Percentiles rank a stretch among this genome's conserved stretches.
These are phyloP conservation scores for Neurospora discreta DNA, from an alignment of 495 filamentous ascomycete species.

Conservation along the genomic window DNA sequence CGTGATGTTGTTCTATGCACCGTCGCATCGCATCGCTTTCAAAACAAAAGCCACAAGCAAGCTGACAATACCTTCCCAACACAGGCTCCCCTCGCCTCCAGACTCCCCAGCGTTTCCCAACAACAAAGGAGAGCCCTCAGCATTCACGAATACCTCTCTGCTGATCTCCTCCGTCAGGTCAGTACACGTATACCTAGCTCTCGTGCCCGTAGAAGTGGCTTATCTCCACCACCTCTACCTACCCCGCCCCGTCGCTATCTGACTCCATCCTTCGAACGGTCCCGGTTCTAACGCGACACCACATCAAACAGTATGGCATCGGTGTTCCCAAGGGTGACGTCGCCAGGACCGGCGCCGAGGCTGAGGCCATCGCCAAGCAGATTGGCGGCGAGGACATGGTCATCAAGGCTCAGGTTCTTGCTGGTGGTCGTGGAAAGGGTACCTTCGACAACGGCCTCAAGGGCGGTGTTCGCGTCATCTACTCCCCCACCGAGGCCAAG, in stretches of 20 bases:
- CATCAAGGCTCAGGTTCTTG: conserved; percentile 98
- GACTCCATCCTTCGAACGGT: background rate
- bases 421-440: conserved; percentile 94
- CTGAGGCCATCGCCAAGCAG: conserved; percentile 78
- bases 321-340: conserved; percentile 82
- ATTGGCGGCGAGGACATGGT: conserved; percentile 95
- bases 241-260: background rate
- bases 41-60: background rate
- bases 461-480: conserved; percentile 96
- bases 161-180: conserved; percentile 76
- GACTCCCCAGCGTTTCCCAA: conserved; percentile 34
- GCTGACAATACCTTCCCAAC: conserved; percentile 2
- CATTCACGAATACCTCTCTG: conserved; percentile 95
- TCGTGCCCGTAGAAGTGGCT: background rate
- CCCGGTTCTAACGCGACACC: conserved; percentile 5
- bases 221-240: conserved; percentile 2
- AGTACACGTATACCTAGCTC: conserved; percentile 7
- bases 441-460: conserved; percentile 96
- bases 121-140: conserved; percentile 76
- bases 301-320: conserved; percentile 66
- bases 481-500: conserved; percentile 76
- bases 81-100: conserved; percentile 29
- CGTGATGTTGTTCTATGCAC: background rate
- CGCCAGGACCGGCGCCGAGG: conserved; percentile 72
- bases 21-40: background rate